Evolutionary conservation across 805 yeast genomes (phyloP).

Genomic region (Saccharomycopsis guyanensis): DNA sequence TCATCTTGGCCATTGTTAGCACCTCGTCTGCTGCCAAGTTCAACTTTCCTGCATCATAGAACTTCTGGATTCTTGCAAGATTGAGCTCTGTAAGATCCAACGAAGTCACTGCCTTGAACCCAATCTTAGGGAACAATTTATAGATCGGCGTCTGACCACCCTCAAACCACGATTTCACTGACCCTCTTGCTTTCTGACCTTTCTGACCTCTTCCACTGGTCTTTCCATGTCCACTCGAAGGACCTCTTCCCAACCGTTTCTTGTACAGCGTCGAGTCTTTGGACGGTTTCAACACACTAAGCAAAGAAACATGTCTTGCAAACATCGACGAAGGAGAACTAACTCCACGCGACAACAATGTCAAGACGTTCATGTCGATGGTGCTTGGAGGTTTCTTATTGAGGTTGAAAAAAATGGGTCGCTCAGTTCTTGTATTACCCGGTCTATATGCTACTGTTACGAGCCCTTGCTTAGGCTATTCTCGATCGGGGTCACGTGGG

Average conservation of each 20-base stretch:
- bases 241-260: slow-evolving; percentile 92
- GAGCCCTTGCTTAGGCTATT: no score
- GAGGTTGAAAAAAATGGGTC: neutral
- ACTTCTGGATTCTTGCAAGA: slow-evolving; percentile 60
- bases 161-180: slow-evolving; percentile 89
- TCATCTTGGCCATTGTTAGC: slow-evolving; percentile 71
- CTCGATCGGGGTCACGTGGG: no score
- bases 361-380: no score
- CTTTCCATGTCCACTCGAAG: slow-evolving; percentile 86
- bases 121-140: slow-evolving; percentile 79
- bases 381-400: neutral
- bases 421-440: no score
- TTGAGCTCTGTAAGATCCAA: slow-evolving; percentile 51
- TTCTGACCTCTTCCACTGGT: slow-evolving; percentile 97
- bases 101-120: slow-evolving; percentile 64
- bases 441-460: no score
- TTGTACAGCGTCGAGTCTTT: slow-evolving; percentile 50
- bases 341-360: no score
- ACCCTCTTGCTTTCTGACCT: slow-evolving; percentile 95
- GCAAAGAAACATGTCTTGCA: slow-evolving; percentile 31
- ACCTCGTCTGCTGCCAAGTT: slow-evolving; percentile 49
- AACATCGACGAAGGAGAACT: no score
- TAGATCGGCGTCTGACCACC: slow-evolving; percentile 97
- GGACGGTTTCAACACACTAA: slow-evolving; percentile 52
- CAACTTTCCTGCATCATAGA: slow-evolving; percentile 61